A percentile compares a stretch with the other conserved stretches of the same genome.
These are phyloP conservation scores for Mycena floridula DNA, from an alignment of 768 basidiomycete genomes.

Conservation along the genomic window DNA sequence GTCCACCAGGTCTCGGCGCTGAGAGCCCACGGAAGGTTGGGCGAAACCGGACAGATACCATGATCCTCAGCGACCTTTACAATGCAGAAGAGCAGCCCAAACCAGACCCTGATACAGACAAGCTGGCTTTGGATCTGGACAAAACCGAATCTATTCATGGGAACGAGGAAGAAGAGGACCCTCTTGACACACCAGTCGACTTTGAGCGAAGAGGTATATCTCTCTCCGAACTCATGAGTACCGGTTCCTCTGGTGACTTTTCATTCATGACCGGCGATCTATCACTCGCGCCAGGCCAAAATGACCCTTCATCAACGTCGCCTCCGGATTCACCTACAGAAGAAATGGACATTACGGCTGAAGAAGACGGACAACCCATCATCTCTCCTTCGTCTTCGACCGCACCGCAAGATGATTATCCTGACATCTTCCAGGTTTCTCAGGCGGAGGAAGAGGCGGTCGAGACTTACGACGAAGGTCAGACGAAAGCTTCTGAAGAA, in stretches of 20 bases:
- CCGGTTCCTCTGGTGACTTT: not conserved
- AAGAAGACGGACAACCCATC: not conserved
- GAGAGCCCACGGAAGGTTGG: conserved; percentile 30
- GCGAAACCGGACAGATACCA: conserved; percentile 47
- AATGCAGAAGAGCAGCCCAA: conserved; percentile 4
- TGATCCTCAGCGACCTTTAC: conserved; percentile 31
- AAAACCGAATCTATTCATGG: not conserved
- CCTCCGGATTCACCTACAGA: not conserved
- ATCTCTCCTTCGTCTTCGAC: conserved; percentile 2
- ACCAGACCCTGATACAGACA: not conserved
- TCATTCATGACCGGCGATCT: not conserved
- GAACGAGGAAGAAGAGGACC: no score
- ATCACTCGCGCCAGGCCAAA: not conserved
- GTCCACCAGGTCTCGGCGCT: conserved; percentile 12
- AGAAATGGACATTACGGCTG: not conserved
- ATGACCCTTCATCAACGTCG: not conserved
- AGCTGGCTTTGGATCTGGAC: not conserved
- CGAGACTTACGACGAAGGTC: not conserved
- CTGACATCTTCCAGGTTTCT: not conserved
- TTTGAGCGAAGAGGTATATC: no score
- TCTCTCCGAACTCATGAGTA: not conserved
- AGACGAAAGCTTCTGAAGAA: not conserved
- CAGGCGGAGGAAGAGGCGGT: not conserved
- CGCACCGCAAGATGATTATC: not conserved
- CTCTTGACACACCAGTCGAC: no score